Base-by-base conservation (phyloP, 192 early-diverging fungal species). In the Linnemannia schmuckeri region DNA sequence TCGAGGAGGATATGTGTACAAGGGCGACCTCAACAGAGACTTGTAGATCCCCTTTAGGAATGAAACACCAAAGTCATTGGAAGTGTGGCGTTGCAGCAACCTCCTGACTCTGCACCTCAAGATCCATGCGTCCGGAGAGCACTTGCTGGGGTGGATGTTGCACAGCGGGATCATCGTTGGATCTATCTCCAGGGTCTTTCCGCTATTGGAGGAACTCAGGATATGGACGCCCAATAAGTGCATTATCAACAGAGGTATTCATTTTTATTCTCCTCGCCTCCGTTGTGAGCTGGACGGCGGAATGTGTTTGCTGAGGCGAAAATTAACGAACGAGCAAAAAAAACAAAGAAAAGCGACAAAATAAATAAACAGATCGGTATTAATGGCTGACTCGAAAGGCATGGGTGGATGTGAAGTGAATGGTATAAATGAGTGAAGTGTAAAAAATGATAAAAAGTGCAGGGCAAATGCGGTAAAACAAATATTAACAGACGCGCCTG, bases 251-350 rank as follows among this genome's bases (percentile, higher is more conserved):
- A n/a, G 22, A 55, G 20, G 4, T 15, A 20, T 6, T 24, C 54
- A 5, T 6, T 24, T 55, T 2, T 55, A 15, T 55, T 5, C 20
- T 55, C 15, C 22, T 24, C 22, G 54, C 2, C 49, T 24, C 54
- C 24, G 22, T 24, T 55, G 20, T 55, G 20, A 20, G 24, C 20
- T 55, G 20, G 54, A 55, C 4, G 54, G 54, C 20, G 54, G 54
- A 24, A 20, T 55, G 54, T 55, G 54, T 55, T 24, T 55, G 54
- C 54, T 55, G 15, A 22, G n/a, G n/a, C n/a, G n/a, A n/a, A n/a
- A 30, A 44, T 66, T n/a, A 44, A 46, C n/a, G 18, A 75, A 81
- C 79, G 37, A 55, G 52, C 72, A 42, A 81, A 35, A 76, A 38
- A 75, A 75, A n/a, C n/a, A 33, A 69, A 10, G 6, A 9, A 37